A percentile compares a stretch with the other conserved stretches of the same genome.
phyloP scores from a whole-genome alignment of 1,139 yeast genomes.

The Pichia sp. region DNA sequence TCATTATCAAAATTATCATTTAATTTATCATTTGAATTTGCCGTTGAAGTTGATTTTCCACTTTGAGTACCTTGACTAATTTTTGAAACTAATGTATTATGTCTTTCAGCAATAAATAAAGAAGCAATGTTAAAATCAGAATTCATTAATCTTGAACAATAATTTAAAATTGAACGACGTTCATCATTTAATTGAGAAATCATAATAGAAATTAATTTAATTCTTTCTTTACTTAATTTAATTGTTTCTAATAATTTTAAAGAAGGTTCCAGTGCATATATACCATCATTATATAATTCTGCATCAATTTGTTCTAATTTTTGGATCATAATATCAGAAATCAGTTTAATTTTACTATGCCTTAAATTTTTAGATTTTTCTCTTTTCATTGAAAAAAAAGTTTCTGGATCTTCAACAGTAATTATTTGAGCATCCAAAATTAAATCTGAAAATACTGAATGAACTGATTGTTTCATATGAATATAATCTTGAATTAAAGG shows the following conservation, averaged over 20 bases:
- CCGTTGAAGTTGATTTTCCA: constrained; percentile 4
- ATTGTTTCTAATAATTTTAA: constrained; percentile 42
- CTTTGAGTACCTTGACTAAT: constrained; percentile 22
- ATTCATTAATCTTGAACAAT: constrained; percentile 73
- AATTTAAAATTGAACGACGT: constrained; percentile 61
- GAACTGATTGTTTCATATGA: constrained; percentile 67
- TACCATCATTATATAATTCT: constrained; percentile 35
- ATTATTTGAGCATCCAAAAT: constrained; percentile 65
- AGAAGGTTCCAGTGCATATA: constrained; percentile 46
- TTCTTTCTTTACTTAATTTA: constrained; percentile 39
- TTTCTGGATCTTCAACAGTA: constrained; percentile 69
- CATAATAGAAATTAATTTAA: constrained; percentile 39
- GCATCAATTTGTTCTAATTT: constrained; percentile 30
- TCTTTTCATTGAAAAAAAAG: constrained; percentile 52
- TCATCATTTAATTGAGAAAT: constrained; percentile 61
- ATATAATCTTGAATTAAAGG: constrained; percentile 69
- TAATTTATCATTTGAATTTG: background rate
- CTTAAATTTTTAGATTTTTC: constrained; percentile 25
- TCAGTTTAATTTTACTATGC: background rate
- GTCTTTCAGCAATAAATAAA: constrained; percentile 53
- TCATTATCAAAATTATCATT: background rate
- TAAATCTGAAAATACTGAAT: constrained; percentile 54
- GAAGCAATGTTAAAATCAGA: constrained; percentile 59
- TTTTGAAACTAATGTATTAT: constrained; percentile 41
- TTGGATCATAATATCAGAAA: constrained; percentile 8